Evolutionary conservation across 345 rosid species (phyloP).

Genomic region (Brassica carinata): DNA sequence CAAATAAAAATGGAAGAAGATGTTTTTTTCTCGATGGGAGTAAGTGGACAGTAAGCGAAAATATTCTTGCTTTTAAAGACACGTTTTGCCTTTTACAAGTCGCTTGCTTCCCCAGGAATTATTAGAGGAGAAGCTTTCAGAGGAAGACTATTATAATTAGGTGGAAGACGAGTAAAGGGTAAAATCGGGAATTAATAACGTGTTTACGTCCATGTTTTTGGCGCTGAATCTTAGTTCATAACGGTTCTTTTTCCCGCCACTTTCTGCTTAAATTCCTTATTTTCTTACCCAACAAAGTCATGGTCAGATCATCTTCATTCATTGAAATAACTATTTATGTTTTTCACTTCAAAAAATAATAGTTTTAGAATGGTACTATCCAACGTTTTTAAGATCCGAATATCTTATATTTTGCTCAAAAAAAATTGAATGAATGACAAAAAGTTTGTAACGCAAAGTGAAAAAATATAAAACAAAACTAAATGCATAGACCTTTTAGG

Average conservation of each 20-base stretch:
- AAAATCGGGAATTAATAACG: background rate
- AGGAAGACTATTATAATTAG: background rate
- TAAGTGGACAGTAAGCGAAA: background rate
- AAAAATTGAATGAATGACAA: background rate
- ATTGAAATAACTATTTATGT: background rate
- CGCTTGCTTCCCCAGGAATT: background rate
- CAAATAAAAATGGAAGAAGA: too few relatives aligned
- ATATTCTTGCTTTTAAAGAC: background rate
- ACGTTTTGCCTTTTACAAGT: background rate
- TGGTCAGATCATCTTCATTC: background rate
- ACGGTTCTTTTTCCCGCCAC: background rate
- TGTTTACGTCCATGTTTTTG: background rate
- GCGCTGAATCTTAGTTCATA: background rate
- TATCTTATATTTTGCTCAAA: too few relatives aligned
- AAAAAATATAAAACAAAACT: background rate
- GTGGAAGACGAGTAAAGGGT: background rate
- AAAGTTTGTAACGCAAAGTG: background rate
- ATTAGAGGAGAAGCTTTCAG: background rate
- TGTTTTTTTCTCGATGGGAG: too few relatives aligned
- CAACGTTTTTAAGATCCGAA: too few relatives aligned
- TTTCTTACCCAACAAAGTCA: background rate
- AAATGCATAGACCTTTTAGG: background rate
- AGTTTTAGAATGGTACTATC: too few relatives aligned
- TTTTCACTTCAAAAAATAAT: background rate
- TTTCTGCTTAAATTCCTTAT: background rate